Evolutionary conservation across 768 basidiomycete species (phyloP), one percentile per base, ranked within the genome.

Genomic region (Kwoniella heveanensis): DNA sequence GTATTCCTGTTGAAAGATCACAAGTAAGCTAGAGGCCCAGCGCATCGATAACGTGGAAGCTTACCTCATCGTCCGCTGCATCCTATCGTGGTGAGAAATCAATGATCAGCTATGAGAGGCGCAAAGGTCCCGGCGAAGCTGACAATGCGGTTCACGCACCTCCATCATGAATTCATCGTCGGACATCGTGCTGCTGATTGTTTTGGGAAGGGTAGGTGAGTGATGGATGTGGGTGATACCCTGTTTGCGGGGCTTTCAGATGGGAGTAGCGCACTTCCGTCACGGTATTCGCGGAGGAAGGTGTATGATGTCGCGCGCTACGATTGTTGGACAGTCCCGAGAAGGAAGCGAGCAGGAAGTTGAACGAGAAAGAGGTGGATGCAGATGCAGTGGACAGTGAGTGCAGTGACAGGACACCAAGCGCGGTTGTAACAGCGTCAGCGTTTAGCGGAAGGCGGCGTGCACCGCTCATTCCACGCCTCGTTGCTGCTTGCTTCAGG

Each of bases 81-180:
- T 80, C 79, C 78, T 80, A 68, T 10, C 27, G 32, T 1, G 26
- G 24, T 22, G 32, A 13, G 5, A 32, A 5, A 32, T 29, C 39
- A 37, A 10, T 10, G 13, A 30, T 57, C 62, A 60, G 57, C 47
- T 49, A n/a, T 7, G 46, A 54, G n/a, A n/a, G n/a, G n/a, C n/a
- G n/a, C n/a, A n/a, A n/a, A n/a, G n/a, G n/a, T n/a, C n/a, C n/a
- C n/a, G n/a, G n/a, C 22, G 26, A 51, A 48, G 46, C 30, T 8
- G 17, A 47, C 10, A 13, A 2, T 44, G 39, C 9, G 39, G 17
- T 10, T 8, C 19, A 66, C 79, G 56, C 55, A 81, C 81, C 53
- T 77, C 79, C 80, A 81, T 81, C 76, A 79, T 76, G 57, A 80
- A 82, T 30, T 78, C 80, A 59, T 82, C 81, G 71, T 80, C 81